Evolutionary conservation across 805 yeast genomes (phyloP).

Genomic region (Nakazawaea anatomiae): DNA sequence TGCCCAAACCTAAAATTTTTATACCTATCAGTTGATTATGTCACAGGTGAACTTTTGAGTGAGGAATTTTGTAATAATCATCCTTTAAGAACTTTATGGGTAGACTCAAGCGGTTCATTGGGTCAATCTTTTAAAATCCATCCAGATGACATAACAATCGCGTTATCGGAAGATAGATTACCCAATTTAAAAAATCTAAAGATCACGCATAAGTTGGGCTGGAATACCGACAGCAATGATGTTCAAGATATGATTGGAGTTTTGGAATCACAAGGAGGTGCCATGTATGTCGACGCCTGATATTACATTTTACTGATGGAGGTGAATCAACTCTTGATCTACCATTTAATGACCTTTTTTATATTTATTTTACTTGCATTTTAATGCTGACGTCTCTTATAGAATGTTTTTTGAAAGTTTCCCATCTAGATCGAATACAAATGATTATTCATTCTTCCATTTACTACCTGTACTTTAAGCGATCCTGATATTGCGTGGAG

Average conservation of each 20-base stretch:
- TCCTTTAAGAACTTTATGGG: constrained; percentile 44
- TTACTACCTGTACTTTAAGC: too few relatives aligned
- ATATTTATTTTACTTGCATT: background rate
- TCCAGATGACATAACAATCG: constrained; percentile 85
- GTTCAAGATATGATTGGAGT: constrained; percentile 60
- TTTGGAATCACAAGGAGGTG: constrained; percentile 72
- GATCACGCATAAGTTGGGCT: constrained; percentile 74
- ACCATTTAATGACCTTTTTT: background rate
- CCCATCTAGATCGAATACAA: too few relatives aligned
- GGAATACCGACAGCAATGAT: constrained; percentile 66
- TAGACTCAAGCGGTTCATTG: constrained; percentile 81
- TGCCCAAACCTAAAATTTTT: constrained; percentile 69
- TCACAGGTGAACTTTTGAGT: constrained; percentile 38
- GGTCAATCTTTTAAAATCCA: constrained; percentile 81
- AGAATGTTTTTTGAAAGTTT: too few relatives aligned
- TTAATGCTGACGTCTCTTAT: too few relatives aligned
- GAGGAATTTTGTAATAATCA: constrained; percentile 45
- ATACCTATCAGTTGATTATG: constrained; percentile 76
- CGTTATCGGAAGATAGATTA: constrained; percentile 70
- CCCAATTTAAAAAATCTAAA: constrained; percentile 61
- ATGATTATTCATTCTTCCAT: too few relatives aligned
- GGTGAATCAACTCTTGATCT: too few relatives aligned
- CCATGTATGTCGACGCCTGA: constrained; percentile 50
- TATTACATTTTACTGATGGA: too few relatives aligned
- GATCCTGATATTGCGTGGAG: too few relatives aligned